Percentiles rank a stretch among this genome's conserved stretches.
Conservation (phyloP, 176 grass and related monocot genomes). For the Carex kokanica region DNA sequence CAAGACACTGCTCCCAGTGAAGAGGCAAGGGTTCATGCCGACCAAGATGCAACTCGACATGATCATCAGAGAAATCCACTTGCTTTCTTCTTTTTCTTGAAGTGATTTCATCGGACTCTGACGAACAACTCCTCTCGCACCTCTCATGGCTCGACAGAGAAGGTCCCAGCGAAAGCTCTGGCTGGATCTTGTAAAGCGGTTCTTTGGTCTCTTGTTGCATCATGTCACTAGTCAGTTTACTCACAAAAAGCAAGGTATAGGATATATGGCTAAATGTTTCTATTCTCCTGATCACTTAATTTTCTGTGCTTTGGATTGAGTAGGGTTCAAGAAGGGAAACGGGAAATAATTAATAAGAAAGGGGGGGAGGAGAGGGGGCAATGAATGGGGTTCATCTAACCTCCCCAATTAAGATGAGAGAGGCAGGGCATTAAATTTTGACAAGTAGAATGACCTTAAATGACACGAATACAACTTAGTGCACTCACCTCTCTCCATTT, state of each 20-base stretch:
- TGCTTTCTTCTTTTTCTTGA: slow-evolving; percentile 81
- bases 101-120: slow-evolving; percentile 54
- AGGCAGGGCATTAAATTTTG: slow-evolving; percentile 73
- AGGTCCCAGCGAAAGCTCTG: slow-evolving; percentile 67
- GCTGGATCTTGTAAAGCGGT: slow-evolving; percentile 6
- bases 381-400: slow-evolving; percentile 85
- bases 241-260: neutral
- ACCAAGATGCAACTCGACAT: slow-evolving; percentile 66
- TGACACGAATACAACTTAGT: slow-evolving; percentile 58
- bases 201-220: neutral
- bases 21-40: slow-evolving; percentile 59
- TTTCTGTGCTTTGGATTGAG: slow-evolving; percentile 49
- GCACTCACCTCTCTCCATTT: slow-evolving; percentile 64
- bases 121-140: slow-evolving; percentile 50
- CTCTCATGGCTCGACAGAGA: slow-evolving; percentile 16
- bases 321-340: slow-evolving; percentile 54
- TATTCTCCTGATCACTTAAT: slow-evolving; percentile 4
- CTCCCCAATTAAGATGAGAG: slow-evolving; percentile 56
- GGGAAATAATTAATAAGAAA: slow-evolving; percentile 47
- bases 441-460: slow-evolving; percentile 85
- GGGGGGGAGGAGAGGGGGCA: slow-evolving; percentile 24
- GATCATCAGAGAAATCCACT: slow-evolving; percentile 42
- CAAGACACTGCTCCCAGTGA: slow-evolving; percentile 95
- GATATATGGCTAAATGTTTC: slow-evolving; percentile 7
- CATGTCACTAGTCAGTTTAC: neutral